Evolutionary conservation across 2,329 filamentous ascomycete genomes (phyloP).

Genomic region (Passalora sequoiae): DNA sequence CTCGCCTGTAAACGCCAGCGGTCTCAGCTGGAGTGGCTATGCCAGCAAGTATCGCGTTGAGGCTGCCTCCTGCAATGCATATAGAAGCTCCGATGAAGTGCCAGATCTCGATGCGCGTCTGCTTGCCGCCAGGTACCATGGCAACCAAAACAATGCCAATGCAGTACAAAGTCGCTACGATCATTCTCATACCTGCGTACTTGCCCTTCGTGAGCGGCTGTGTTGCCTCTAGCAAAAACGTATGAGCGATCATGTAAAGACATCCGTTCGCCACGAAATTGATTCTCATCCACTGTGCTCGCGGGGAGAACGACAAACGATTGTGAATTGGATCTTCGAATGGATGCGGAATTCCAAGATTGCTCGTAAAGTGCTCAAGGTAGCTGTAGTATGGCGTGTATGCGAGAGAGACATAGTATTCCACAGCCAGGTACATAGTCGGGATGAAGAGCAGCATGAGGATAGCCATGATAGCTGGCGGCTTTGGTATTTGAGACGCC

Average conservation of each 20-base stretch:
- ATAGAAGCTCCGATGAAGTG: constrained; percentile 11
- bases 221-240: constrained; percentile 6
- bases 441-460: constrained; percentile 9
- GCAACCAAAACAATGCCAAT: constrained; percentile 13
- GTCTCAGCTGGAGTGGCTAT: constrained; percentile 1
- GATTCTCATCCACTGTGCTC: constrained; percentile 12
- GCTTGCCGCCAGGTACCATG: constrained; percentile 9
- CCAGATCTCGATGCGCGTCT: background rate
- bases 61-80: constrained; percentile 8
- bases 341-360: constrained; percentile 12
- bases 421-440: constrained; percentile 10
- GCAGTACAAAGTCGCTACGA: constrained; percentile 5
- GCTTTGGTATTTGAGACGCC: background rate
- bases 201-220: background rate
- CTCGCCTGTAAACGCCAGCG: constrained; percentile 5
- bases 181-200: constrained; percentile 1
- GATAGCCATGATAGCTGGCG: constrained; percentile 7
- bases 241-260: constrained; percentile 10
- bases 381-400: constrained; percentile 12
- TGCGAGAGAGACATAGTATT: constrained; percentile 9
- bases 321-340: constrained; percentile 5
- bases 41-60: constrained; percentile 12
- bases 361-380: constrained; percentile 12
- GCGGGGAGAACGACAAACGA: constrained; percentile 3
- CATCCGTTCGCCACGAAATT: constrained; percentile 10